These are phyloP conservation scores for Fusarium equiseti DNA, from an alignment of 2,329 filamentous ascomycete species.

Conservation along the genomic window DNA sequence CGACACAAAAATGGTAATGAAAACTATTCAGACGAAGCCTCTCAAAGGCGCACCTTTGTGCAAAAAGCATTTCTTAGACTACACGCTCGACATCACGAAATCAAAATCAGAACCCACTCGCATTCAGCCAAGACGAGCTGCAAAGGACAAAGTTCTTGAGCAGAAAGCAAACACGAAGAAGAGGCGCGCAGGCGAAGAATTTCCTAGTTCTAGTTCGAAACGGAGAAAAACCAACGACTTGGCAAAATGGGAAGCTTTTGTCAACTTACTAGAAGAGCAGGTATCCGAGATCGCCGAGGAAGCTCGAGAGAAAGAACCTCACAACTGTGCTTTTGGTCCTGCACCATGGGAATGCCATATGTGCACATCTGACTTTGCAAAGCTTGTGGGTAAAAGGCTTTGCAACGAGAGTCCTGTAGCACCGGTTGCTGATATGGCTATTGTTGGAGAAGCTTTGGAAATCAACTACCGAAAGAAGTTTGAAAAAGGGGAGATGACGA, in stretches of 20 bases:
- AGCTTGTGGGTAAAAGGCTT: neutral
- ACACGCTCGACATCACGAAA: neutral
- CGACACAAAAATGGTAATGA: neutral
- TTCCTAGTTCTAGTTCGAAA: neutral
- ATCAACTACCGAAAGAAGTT: neutral
- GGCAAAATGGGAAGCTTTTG: slow-evolving; percentile 3
- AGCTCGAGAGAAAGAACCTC: neutral
- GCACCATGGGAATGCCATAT: slow-evolving; percentile 19
- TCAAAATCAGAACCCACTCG: neutral
- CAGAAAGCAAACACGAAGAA: neutral
- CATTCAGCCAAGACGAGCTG: slow-evolving; percentile 22
- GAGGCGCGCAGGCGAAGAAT: neutral
- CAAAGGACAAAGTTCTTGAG: slow-evolving; percentile 18
- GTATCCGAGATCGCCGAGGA: neutral
- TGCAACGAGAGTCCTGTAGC: neutral
- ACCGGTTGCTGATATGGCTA: slow-evolving; percentile 18
- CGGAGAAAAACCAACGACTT: neutral
- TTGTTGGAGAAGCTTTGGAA: neutral
- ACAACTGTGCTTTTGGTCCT: slow-evolving; percentile 18
- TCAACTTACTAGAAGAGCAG: neutral
- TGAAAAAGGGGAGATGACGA: neutral
- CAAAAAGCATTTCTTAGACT: slow-evolving; percentile 11
- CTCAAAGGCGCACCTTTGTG: slow-evolving; percentile 9
- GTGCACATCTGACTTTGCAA: neutral
- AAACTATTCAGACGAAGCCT: neutral